Conservation (phyloP, 148 eudicot genomes). For the Polygonum aviculare region DNA sequence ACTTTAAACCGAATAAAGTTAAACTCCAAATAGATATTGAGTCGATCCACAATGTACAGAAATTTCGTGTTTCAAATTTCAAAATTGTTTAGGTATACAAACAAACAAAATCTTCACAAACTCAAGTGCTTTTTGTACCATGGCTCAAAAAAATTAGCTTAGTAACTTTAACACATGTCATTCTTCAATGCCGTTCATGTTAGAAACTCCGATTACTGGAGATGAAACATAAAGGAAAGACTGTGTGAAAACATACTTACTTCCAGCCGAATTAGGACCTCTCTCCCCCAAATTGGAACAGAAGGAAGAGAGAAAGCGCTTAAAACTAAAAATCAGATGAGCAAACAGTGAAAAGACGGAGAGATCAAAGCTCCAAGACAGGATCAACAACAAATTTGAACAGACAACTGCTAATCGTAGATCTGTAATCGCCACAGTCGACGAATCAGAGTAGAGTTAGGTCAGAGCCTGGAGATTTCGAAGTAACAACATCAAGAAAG, state of each 20-base stretch:
- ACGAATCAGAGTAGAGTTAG: neutral
- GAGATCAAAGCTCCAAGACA: neutral
- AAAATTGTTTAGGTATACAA: neutral
- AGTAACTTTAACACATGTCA: neutral
- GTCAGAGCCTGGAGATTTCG: neutral
- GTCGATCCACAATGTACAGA: neutral
- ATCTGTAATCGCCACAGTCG: neutral
- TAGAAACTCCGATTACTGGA: neutral
- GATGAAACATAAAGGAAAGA: neutral
- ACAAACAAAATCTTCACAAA: neutral
- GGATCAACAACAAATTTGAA: neutral
- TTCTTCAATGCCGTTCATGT: neutral
- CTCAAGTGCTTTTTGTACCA: neutral
- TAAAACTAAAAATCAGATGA: neutral
- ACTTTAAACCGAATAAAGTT: neutral
- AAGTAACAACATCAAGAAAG: neutral
- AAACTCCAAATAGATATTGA: neutral
- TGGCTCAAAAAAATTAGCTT: neutral
- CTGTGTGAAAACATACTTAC: neutral
- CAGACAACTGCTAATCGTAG: neutral
- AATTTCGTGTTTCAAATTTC: neutral
- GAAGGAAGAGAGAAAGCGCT: neutral
- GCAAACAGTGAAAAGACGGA: neutral
- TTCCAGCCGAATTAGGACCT: neutral
- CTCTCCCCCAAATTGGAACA: neutral